These are phyloP conservation scores for Sporothrix curviconia DNA, from an alignment of 2,329 filamentous ascomycete species.

Conservation along the genomic window DNA sequence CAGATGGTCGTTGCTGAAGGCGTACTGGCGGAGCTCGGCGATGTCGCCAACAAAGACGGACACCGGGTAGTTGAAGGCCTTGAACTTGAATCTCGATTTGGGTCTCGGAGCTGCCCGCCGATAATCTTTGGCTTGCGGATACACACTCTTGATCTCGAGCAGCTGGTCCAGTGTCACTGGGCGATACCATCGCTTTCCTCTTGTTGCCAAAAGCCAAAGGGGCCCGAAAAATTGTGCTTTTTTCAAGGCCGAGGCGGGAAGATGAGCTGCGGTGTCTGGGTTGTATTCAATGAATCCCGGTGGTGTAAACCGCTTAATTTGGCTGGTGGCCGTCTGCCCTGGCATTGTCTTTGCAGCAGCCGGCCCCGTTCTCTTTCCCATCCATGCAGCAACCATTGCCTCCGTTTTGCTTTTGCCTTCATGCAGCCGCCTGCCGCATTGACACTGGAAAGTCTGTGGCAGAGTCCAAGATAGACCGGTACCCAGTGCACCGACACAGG, in stretches of 20 bases:
- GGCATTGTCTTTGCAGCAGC: constrained; percentile 60
- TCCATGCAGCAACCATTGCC: constrained; percentile 67
- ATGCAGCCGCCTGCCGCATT: constrained; percentile 41
- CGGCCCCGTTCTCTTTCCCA: constrained; percentile 48
- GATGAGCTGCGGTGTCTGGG: constrained; percentile 87
- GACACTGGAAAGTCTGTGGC: constrained; percentile 79
- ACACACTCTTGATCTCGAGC: constrained; percentile 80
- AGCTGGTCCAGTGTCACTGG: constrained; percentile 82
- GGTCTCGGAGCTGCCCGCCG: constrained; percentile 89
- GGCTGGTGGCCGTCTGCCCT: constrained; percentile 46
- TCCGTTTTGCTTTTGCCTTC: constrained; percentile 42
- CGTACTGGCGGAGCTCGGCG: constrained; percentile 75
- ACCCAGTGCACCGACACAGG: constrained; percentile 90
- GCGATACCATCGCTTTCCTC: constrained; percentile 85
- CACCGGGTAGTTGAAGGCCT: constrained; percentile 80
- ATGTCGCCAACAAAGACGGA: constrained; percentile 95
- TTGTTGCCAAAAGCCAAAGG: constrained; percentile 90
- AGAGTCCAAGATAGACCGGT: constrained; percentile 86
- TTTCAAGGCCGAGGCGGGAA: constrained; percentile 79
- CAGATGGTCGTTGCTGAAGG: constrained; percentile 71
- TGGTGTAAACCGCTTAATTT: constrained; percentile 66
- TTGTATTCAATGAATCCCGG: constrained; percentile 93
- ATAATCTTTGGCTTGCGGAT: constrained; percentile 89
- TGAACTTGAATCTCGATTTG: constrained; percentile 99
- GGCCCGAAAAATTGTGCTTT: constrained; percentile 75